phyloP scores from a whole-genome alignment of 2,329 filamentous ascomycete species.

The Huntiella omanensis region DNA sequence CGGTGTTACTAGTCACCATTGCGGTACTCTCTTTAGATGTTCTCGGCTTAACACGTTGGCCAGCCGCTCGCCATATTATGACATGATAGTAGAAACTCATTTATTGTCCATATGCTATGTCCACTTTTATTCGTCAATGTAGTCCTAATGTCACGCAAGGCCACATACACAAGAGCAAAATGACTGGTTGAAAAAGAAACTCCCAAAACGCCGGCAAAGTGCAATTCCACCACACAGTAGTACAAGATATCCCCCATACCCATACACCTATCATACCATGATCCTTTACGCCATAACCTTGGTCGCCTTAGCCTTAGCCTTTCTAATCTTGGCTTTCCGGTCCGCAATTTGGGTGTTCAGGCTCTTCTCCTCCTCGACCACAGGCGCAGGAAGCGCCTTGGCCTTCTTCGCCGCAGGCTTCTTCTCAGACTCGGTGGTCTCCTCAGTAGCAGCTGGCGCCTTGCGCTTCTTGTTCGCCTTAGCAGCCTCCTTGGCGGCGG shows the following conservation, averaged over 20 bases:
- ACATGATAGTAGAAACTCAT: no score
- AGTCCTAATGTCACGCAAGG: background rate
- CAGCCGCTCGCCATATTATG: no score
- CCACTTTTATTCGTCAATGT: background rate
- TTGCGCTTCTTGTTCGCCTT: conserved; percentile 35
- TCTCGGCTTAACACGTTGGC: no score
- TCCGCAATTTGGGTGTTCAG: conserved; percentile 41
- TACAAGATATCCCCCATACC: background rate
- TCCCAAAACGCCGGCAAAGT: conserved; percentile 11
- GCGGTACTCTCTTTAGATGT: background rate
- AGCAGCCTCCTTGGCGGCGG: conserved; percentile 21
- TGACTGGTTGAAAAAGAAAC: conserved; percentile 7
- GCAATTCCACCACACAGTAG: conserved; percentile 6
- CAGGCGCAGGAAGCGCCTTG: conserved; percentile 20
- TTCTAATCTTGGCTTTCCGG: conserved; percentile 36
- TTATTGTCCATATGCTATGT: no score
- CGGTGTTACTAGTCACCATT: background rate
- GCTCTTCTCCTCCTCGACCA: conserved; percentile 26
- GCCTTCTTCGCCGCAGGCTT: conserved; percentile 22
- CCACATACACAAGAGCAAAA: conserved; percentile 6
- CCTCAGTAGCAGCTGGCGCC: conserved; percentile 22
- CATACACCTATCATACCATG: background rate
- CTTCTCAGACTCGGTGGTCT: conserved; percentile 16
- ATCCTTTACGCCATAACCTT: conserved; percentile 5
- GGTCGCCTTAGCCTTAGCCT: conserved; percentile 28